Conservation (phyloP, 2,329 filamentous ascomycete species). For the Lachnellula arida region DNA sequence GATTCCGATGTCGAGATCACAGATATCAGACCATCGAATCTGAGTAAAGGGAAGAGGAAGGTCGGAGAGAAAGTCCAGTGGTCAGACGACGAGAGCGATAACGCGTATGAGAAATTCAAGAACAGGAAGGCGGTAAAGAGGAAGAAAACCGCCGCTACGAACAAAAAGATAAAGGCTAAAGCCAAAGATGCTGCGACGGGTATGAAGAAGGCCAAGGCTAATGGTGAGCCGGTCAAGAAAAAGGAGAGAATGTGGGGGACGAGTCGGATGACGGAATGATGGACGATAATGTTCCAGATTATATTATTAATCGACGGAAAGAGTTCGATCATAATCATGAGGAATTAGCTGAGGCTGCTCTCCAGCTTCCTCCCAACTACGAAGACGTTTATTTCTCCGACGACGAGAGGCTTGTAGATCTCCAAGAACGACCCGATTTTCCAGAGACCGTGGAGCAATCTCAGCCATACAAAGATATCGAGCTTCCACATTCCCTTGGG, state of each 20-base stretch:
- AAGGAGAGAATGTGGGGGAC: constrained; percentile 26
- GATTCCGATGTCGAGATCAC: constrained; percentile 21
- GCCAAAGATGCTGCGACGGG: constrained; percentile 35
- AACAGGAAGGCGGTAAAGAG: constrained; percentile 51
- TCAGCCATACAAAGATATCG: constrained; percentile 68
- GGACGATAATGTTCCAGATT: constrained; percentile 56
- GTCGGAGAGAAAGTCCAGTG: constrained; percentile 40
- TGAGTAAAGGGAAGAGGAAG: constrained; percentile 24
- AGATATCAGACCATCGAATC: constrained; percentile 3
- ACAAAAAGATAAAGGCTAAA: constrained; percentile 40
- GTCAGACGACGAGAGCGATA: constrained; percentile 54
- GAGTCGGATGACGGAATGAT: constrained; percentile 26
- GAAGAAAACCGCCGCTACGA: constrained; percentile 45
- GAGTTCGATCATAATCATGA: constrained; percentile 61
- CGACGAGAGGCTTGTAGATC: constrained; percentile 54
- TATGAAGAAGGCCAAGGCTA: constrained; percentile 22
- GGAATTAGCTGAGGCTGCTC: constrained; percentile 58
- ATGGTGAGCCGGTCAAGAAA: constrained; percentile 22
- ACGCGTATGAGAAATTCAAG: constrained; percentile 60
- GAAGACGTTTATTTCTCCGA: constrained; percentile 73
- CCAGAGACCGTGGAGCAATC: constrained; percentile 56
- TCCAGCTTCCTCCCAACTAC: constrained; percentile 75
- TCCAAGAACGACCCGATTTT: constrained; percentile 69
- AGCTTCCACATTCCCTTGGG: constrained; percentile 69
- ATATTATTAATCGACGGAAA: constrained; percentile 63